These are phyloP conservation scores for Omphalotus guepiniiformis DNA, from an alignment of 768 basidiomycete genomes.

Conservation along the genomic window DNA sequence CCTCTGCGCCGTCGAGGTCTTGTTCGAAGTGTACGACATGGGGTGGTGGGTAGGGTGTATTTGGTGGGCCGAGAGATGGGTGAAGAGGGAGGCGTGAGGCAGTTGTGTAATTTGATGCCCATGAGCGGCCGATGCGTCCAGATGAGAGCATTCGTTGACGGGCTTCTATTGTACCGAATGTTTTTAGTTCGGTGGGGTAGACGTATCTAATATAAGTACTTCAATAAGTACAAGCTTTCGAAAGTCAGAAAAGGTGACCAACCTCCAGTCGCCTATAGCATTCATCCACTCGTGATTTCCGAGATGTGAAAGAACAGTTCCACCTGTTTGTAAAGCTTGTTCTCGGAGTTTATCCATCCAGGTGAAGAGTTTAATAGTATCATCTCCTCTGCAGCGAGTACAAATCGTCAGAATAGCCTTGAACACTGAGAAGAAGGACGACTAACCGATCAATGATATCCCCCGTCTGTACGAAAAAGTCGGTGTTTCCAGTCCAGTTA, in stretches of 20 bases:
- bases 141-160: conserved; percentile 72
- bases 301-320: conserved; percentile 69
- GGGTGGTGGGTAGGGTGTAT: conserved; percentile 52
- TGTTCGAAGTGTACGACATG: conserved; percentile 27
- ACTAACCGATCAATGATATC: conserved; percentile 89
- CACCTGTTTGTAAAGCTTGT: conserved; percentile 68
- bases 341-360: conserved; percentile 82
- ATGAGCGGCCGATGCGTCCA: conserved; percentile 76
- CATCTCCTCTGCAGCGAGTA: conserved; percentile 62
- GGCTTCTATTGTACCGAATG: conserved; percentile 67
- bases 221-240: conserved; percentile 2
- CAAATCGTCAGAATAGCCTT: not conserved
- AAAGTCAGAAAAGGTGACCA: conserved; percentile 38
- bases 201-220: conserved; percentile 64
- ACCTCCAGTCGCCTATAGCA: conserved; percentile 86
- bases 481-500: conserved; percentile 78
- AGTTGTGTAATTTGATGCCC: conserved; percentile 83
- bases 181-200: conserved; percentile 73
- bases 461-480: conserved; percentile 91
- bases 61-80: conserved; percentile 60
- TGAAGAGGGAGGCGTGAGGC: conserved; percentile 81
- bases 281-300: conserved; percentile 99
- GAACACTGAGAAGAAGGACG: not conserved
- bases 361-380: conserved; percentile 80
- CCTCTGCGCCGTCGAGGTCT: conserved; percentile 18